Base-by-base conservation (phyloP, 2,329 filamentous ascomycete species). In the Fusarium neocosmosporiellum region DNA sequence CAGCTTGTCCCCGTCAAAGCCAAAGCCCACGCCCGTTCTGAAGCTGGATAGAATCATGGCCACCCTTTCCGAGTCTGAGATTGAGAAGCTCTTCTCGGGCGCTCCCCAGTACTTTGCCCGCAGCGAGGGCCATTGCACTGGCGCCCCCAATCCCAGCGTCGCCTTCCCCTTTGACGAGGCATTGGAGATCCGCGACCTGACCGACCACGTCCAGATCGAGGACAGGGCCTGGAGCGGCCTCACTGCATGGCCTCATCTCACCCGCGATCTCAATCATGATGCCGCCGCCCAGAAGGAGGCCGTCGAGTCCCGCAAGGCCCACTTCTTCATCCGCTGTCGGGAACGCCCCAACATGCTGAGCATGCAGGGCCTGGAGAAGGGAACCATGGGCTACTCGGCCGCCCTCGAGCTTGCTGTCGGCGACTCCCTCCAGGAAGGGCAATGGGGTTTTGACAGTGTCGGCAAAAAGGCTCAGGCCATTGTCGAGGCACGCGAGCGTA, bases 81-180 rank as follows among this genome's bases (percentile, higher is more conserved):
- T 94, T 59, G 89, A 91, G 81, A 89, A 90, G 80, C 87, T 94
- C 76, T 94, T 94, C 84, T 92, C 91, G 29, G 92, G 92, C n/a
- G 92, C 92, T 48, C 92, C 92, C 71, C 91, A 93, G 79, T 94
- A 92, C 83, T 91, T 90, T 79, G 87, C 89, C 73, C 86, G 88
- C 60, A 87, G 86, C 66, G 87, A 90, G 74, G 88, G 88, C 41
- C 88, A 90, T 79, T 88, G 86, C 78, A 87, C 86, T 66, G 89
- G 86, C 59, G 88, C 89, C 39, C 88, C 88, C 24, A 87, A 90
- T 74, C 91, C 91, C 24, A 89, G 86, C 57, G 90, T 91, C 31
- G 88, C 89, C 39, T 93, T 91, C 78, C 91, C 91, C 2, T 93
- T 91, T 87, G 89, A 93, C 78, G 86, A 89, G 70, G 84, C 87